Base-by-base conservation (phyloP, 2,329 filamentous ascomycete species). In the Fusarium virguliforme region DNA sequence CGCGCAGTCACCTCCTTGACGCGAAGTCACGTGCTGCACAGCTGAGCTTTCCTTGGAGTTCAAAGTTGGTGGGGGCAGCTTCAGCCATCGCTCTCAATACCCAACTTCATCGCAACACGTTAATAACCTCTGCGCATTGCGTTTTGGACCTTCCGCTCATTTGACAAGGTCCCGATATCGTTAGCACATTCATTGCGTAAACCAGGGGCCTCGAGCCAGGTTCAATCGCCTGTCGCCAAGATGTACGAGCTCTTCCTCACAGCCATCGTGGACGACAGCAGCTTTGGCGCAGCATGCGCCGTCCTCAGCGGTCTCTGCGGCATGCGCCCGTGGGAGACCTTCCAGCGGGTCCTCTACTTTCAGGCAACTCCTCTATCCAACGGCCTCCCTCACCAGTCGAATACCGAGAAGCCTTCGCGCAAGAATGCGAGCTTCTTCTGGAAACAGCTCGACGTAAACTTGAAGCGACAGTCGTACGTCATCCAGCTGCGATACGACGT, bases 241-340 rank as follows among this genome's bases (percentile, higher is more conserved):
- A 57, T 63, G 87, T 85, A 89, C 74, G 88, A 90, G 77, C 79
- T 90, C 18, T 90, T 89, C 72, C 82, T 90, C 63, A 87, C 87
- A 4, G 84, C 86, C 9, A 76, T 85, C 50, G 83, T 91, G 59
- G 81, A 82, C 18, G 83, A 86, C 60, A 81, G 79, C 64, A 86
- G 89, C 71, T 81, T 87, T 37, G 78, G 81, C 54, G 83, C 80
- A 63, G 85, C 85, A 22, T 83, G 85, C 60, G 83, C 85, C 1
- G 82, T 91, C 9, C 79, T 91, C 7, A 83, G 87, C 63, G 89
- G 89, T 18, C 82, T 89, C 67, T 88, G 86, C 65, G 87, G 85
- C 73, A 89, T 88, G 85, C 80, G 82, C 3, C 84, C 87, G 1
- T 86, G 84, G 72, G 82, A 85, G 62, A 81, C 82, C 3, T 68